Base-by-base conservation (phyloP, 176 grass and related monocot genomes). In the Avena sativa region DNA sequence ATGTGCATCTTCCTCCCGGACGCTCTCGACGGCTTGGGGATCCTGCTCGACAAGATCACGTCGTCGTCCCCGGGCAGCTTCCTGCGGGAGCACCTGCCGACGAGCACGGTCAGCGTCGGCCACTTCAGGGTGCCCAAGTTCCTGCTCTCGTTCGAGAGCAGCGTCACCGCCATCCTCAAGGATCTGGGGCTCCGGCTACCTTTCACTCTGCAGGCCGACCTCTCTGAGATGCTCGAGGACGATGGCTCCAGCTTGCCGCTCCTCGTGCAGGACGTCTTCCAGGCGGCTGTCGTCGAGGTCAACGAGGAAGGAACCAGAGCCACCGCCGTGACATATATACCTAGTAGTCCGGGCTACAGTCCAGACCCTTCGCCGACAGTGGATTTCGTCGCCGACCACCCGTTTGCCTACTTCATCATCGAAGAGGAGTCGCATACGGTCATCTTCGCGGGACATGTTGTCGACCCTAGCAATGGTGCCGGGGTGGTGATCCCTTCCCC, bases 1-100 rank as follows among this genome's bases (percentile, higher is more conserved):
- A 72, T 72, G 69, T 72, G 69, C 69, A 72, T 72, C 69, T 72
- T 72, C 40, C 65, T 36, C 8, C 34, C 67, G 17, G 67, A 70
- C 34, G 36, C 17, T 3, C 68, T 8, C 9, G 68, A 71, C 5
- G 36, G 68, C 17, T 9, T 71, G 0, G 4, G 1, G 16, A 20
- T 8, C 9, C 36, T 71, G 36, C 17, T 71, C 8, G 3, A 71
- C 3, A 71, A 71, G 68, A 43, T 71, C 16, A n/a, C 40, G 40
- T 43, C 36, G 40, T 43, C 36, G 9, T 71, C 68, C 1, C 40
- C 36, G 19, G 34, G 40, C 40, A 43, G 34, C 36, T 71, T 71
- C 67, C 36, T 71, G 17, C 67, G 36, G 1, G 68, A n/a, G 36
- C 17, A 71, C 36, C 17, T 71, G 68, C 68, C 68, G 8, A 4